A percentile compares a stretch with the other conserved stretches of the same genome.
Evolutionary conservation across 2,329 filamentous ascomycete species (phyloP).

Genomic region (Plectosphaerella plurivora): DNA sequence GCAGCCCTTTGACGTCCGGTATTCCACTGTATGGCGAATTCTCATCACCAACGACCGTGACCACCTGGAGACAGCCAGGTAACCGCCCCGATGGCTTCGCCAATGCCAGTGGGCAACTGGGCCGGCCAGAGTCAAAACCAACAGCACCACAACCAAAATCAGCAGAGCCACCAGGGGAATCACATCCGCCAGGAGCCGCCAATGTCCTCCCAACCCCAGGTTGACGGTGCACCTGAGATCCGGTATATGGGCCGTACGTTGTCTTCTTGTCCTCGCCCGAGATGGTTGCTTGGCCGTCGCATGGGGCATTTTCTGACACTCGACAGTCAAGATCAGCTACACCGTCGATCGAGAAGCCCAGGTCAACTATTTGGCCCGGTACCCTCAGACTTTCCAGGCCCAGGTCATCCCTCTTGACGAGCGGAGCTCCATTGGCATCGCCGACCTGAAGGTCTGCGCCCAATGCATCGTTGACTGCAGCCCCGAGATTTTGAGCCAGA

Average conservation of each 20-base stretch:
- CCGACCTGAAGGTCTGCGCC: constrained; percentile 83
- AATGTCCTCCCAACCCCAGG: constrained; percentile 20
- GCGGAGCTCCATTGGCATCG: constrained; percentile 73
- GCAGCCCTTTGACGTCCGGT: neutral
- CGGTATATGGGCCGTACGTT: constrained; percentile 65
- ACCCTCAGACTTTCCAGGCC: constrained; percentile 73
- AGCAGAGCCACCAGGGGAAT: constrained; percentile 8
- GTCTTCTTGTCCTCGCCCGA: neutral
- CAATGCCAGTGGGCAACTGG: constrained; percentile 28
- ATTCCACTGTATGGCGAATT: neutral
- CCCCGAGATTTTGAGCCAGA: constrained; percentile 75
- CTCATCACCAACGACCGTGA: neutral
- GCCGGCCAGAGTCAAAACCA: constrained; percentile 19
- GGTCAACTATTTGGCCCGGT: constrained; percentile 83
- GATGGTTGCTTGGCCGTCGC: neutral
- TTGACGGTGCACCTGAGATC: constrained; percentile 49
- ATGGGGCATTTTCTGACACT: neutral
- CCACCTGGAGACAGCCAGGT: neutral
- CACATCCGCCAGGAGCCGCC: neutral
- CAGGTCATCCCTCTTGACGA: constrained; percentile 81
- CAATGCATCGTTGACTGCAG: constrained; percentile 75
- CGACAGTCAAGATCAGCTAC: constrained; percentile 88
- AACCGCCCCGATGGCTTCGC: constrained; percentile 29
- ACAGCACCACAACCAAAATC: constrained; percentile 7
- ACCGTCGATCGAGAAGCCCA: constrained; percentile 89